A percentile compares a stretch with the other conserved stretches of the same genome.
Conservation (phyloP, 2,329 filamentous ascomycete genomes). For the Dichotomopilus funicola region DNA sequence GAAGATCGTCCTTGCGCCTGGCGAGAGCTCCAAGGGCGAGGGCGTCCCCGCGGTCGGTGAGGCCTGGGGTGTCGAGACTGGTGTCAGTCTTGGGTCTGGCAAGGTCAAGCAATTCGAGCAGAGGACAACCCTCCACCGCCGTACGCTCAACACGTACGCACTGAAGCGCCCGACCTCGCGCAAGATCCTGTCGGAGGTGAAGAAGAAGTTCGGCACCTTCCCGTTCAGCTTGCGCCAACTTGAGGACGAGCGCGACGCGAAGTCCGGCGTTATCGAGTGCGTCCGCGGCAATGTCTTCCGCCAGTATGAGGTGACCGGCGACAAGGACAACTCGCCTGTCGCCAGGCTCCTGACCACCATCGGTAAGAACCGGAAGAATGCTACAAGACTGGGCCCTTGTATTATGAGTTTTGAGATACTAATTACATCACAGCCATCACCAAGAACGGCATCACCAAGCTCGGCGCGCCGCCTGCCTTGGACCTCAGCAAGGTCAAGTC, state of each 20-base stretch:
- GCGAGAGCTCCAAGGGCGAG: slow-evolving; percentile 84
- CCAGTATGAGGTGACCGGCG: slow-evolving; percentile 92
- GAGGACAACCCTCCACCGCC: slow-evolving; percentile 85
- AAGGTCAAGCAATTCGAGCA: slow-evolving; percentile 92
- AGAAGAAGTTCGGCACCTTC: slow-evolving; percentile 96
- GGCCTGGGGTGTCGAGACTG: slow-evolving; percentile 96
- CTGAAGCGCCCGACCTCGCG: slow-evolving; percentile 92
- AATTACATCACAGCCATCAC: slow-evolving; percentile 64
- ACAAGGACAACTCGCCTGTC: slow-evolving; percentile 82
- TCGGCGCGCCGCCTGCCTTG: slow-evolving; percentile 67
- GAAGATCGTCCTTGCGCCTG: slow-evolving; percentile 90
- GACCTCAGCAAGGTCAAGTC: slow-evolving; percentile 81
- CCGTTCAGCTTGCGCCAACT: slow-evolving; percentile 96
- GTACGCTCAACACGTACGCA: slow-evolving; percentile 83
- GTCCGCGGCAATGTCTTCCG: slow-evolving; percentile 87
- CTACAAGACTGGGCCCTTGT: too few species aligned
- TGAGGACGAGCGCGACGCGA: slow-evolving; percentile 94
- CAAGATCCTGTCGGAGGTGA: slow-evolving; percentile 86
- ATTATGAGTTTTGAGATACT: slow-evolving; percentile 12
- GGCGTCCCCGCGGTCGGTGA: slow-evolving; percentile 83
- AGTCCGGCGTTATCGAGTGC: slow-evolving; percentile 91
- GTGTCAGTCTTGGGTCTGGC: slow-evolving; percentile 80
- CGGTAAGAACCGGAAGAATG: slow-evolving; percentile 52
- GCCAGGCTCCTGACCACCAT: slow-evolving; percentile 84
- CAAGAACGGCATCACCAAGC: slow-evolving; percentile 89